Conservation (phyloP, 129 eudicot genomes). For the Erigeron canadensis region DNA sequence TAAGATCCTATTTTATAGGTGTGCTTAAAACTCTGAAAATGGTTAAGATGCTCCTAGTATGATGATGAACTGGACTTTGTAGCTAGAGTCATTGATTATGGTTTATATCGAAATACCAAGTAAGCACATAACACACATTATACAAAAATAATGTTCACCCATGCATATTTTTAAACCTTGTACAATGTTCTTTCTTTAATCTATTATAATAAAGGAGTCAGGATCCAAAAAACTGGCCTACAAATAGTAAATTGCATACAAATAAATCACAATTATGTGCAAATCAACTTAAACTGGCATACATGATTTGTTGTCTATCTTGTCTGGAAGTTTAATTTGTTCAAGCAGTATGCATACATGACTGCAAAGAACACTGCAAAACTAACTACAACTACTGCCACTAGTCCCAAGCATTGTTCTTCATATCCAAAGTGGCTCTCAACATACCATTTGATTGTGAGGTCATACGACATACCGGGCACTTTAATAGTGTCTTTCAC, state of each 20-base stretch:
- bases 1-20: too few species aligned
- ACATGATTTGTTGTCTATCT: slow-evolving; percentile 27
- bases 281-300: not conserved
- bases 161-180: too few species aligned
- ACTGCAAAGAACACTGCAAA: slow-evolving; percentile 43
- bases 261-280: not conserved
- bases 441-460: slow-evolving; percentile 35
- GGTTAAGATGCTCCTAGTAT: too few species aligned
- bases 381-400: slow-evolving; percentile 32
- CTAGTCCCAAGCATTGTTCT: slow-evolving; percentile 30
- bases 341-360: slow-evolving; percentile 38
- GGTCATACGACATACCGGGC: slow-evolving; percentile 28
- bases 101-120: too few species aligned
- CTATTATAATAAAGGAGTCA: too few species aligned
- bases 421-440: slow-evolving; percentile 43
- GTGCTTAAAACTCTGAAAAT: too few species aligned
- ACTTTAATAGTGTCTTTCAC: slow-evolving; percentile 35
- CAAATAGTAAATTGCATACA: not conserved
- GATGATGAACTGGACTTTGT: too few species aligned
- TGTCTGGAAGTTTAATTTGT: slow-evolving; percentile 51
- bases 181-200: too few species aligned
- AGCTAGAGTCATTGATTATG: too few species aligned
- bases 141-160: too few species aligned
- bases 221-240: too few species aligned
- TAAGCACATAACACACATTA: too few species aligned